These are phyloP conservation scores for Saccharomycopsis schoenii DNA, from an alignment of 805 yeast species.

Conservation along the genomic window DNA sequence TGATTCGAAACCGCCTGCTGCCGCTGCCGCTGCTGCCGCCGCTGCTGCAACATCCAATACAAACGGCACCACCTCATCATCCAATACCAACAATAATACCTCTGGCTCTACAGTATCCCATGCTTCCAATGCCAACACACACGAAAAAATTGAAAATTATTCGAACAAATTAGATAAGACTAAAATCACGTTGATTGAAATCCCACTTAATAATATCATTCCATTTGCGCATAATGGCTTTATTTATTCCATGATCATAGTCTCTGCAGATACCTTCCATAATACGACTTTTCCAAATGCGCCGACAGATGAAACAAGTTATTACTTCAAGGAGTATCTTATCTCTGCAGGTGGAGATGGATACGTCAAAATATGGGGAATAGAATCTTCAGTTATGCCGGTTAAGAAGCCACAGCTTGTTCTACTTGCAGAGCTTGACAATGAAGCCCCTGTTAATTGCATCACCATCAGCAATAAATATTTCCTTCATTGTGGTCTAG, in stretches of 20 bases:
- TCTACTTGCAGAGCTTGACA: slow-evolving; percentile 37
- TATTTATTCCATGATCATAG: slow-evolving; percentile 44
- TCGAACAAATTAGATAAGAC: slow-evolving; percentile 13
- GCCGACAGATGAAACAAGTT: slow-evolving; percentile 13
- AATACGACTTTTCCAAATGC: slow-evolving; percentile 15
- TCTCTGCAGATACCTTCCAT: slow-evolving; percentile 19
- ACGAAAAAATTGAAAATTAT: slow-evolving; percentile 13
- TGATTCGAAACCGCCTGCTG: slow-evolving; percentile 45
- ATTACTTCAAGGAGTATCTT: slow-evolving; percentile 29
- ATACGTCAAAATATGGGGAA: slow-evolving; percentile 67
- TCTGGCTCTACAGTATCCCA: slow-evolving; percentile 5
- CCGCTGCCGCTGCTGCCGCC: background rate
- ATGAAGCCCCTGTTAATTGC: slow-evolving; percentile 64
- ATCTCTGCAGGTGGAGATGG: slow-evolving; percentile 92
- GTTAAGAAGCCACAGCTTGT: slow-evolving; percentile 19
- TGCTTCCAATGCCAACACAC: slow-evolving; percentile 18
- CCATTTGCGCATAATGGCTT: slow-evolving; percentile 89
- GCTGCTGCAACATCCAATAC: background rate
- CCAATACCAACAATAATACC: background rate
- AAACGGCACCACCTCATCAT: background rate
- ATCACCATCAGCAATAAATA: slow-evolving; percentile 47
- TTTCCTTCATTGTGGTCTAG: slow-evolving; percentile 74
- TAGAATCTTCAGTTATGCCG: slow-evolving; percentile 22
- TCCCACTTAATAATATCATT: slow-evolving; percentile 55
- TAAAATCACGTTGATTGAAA: slow-evolving; percentile 41